Percentiles rank a stretch among this genome's conserved stretches.
phyloP scores from a whole-genome alignment of 148 eudicot species.

The Chenopodium berlandieri region DNA sequence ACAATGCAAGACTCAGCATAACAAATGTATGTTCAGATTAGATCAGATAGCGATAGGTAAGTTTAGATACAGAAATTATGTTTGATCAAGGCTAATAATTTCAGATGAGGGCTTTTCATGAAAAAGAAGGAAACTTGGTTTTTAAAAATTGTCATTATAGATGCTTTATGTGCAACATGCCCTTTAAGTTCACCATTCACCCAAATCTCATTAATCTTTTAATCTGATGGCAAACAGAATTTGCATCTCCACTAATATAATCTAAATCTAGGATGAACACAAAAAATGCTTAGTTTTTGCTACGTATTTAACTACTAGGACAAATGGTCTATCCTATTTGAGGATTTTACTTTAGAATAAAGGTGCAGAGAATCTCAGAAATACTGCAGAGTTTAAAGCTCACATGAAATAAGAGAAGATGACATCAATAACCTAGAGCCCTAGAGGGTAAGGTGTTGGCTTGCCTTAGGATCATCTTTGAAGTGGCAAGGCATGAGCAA shows the following conservation, averaged over 20 bases:
- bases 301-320: background rate
- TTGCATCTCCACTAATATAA: too few species aligned
- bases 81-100: too few species aligned
- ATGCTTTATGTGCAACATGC: background rate
- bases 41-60: background rate
- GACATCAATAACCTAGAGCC: background rate
- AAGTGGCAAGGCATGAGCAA: too few species aligned
- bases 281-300: background rate
- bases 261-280: background rate
- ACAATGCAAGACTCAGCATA: background rate
- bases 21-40: background rate
- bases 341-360: background rate
- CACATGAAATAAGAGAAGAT: background rate
- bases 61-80: too few species aligned
- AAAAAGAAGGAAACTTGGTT: background rate
- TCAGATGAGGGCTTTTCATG: background rate
- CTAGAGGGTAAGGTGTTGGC: too few species aligned
- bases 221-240: too few species aligned
- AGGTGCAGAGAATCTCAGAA: background rate
- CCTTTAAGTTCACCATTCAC: background rate
- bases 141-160: background rate
- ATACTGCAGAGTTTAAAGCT: background rate
- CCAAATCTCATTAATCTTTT: too few species aligned
- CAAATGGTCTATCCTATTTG: background rate
- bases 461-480: too few species aligned